Evolutionary conservation across 2,329 filamentous ascomycete genomes (phyloP), one percentile per base, ranked within the genome.

Genomic region (Venturia aucupariae): DNA sequence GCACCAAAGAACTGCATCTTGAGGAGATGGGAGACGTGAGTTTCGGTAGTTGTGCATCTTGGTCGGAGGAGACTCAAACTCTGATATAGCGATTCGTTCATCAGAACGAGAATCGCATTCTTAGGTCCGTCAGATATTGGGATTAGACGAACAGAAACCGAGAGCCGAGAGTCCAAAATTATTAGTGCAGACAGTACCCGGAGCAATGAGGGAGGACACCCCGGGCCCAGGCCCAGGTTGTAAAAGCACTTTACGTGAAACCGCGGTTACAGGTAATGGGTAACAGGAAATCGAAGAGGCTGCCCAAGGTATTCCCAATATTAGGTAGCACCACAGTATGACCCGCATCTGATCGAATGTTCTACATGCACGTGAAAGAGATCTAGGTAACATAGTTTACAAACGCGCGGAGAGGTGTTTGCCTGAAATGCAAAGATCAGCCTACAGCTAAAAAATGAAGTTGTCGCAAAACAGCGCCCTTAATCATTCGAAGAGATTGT

Each of bases 1-100:
- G n/a, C 19, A 15, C 17, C n/a, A 11, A 13, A 35, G 4, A 35
- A 35, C 4, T 10, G 15, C 51, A 57, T 57, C 19, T 5, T 35
- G 15, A 35, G 5, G 15, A 35, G 15, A 4, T 6, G n/a, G 30
- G n/a, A 15, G n/a, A 19, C n/a, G 51, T 57, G 27, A 32, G 30
- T 13, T 57, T 15, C 8, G 13, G 8, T 35, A 30, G 19, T 10
- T 1, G 8, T 8, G 51, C 27, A 22, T 35, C 24, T 13, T 19
- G 5, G 19, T 35, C n/a, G 7, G 24, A 38, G 51, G 51, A 35
- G 35, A 57, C 2, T 3, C 8, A 5, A 11, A 57, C 2, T 11
- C n/a, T 57, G 51, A 57, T 57, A 35, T n/a, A 57, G 30, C 15
- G 27, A n/a, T 57, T 57, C 30, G 30, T 57, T 57, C n/a, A 57